Percentiles rank a stretch among this genome's conserved stretches.
Conservation (phyloP, 2,329 filamentous ascomycete species). For the Aspergillus sp. region DNA sequence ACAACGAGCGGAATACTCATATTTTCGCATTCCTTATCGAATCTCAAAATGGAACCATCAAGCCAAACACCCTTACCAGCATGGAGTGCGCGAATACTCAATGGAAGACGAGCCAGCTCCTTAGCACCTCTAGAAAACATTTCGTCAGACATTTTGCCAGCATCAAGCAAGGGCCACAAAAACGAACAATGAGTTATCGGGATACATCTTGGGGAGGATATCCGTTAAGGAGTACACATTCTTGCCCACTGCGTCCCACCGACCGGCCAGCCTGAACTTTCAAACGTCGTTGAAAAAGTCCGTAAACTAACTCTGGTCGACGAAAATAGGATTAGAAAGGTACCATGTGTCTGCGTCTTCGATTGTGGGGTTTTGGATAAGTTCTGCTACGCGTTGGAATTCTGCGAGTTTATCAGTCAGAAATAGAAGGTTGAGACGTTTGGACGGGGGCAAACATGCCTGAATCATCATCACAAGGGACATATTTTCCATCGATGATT, state of each 20-base stretch:
- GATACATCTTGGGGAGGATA: neutral
- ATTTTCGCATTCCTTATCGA: no score
- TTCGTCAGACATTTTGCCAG: neutral
- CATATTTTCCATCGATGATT: no score
- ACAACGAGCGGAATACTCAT: neutral
- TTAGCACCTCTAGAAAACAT: neutral
- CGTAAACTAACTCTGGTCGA: no score
- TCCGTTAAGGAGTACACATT: neutral
- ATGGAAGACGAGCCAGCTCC: neutral
- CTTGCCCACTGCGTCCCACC: neutral
- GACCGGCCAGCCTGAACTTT: neutral
- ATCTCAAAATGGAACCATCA: neutral
- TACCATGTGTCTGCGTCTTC: no score
- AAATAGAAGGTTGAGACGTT: no score
- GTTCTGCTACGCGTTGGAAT: no score
- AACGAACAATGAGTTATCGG: neutral
- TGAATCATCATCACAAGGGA: no score
- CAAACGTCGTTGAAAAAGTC: slow-evolving; percentile 8
- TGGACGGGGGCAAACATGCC: no score
- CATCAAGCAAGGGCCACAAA: neutral
- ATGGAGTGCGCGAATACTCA: neutral
- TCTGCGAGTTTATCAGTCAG: no score
- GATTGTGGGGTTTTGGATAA: no score
- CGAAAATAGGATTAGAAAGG: no score
- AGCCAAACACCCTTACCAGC: neutral